A percentile compares a stretch with the other conserved stretches of the same genome.
Conservation (phyloP, 371 early-diverging fungal species). For the Lichtheimia hyalospora region DNA sequence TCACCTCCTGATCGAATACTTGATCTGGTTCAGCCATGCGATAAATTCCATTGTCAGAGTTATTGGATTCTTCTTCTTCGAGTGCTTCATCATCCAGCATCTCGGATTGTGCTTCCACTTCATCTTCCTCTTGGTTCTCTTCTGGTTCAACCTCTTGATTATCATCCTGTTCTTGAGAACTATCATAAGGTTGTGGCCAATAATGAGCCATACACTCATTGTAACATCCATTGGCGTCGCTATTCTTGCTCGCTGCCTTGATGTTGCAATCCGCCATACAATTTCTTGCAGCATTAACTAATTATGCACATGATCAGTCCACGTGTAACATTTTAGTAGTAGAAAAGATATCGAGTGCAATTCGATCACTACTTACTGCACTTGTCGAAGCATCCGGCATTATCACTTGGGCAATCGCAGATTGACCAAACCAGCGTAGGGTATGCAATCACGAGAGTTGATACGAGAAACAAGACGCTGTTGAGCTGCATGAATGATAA, state of each 20-base stretch:
- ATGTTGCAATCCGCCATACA: slow-evolving; percentile 2
- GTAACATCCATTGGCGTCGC: background rate
- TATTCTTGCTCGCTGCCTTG: background rate
- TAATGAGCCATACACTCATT: background rate
- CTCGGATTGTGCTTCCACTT: background rate
- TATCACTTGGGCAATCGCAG: slow-evolving; percentile 1
- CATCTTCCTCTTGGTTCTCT: background rate
- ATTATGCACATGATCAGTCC: background rate
- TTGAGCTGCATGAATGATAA: no score
- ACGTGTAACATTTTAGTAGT: background rate
- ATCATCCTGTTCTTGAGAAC: background rate
- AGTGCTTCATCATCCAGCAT: background rate
- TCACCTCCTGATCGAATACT: background rate
- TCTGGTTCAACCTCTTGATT: background rate
- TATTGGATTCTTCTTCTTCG: no score
- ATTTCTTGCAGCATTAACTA: slow-evolving; percentile 5
- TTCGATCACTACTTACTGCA: slow-evolving; percentile 8
- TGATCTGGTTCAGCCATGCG: background rate
- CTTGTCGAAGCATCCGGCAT: slow-evolving; percentile 1
- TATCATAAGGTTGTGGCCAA: background rate
- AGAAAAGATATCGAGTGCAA: background rate
- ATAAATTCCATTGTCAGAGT: background rate
- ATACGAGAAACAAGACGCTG: no score
- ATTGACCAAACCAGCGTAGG: no score
- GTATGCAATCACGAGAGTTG: no score